Percentiles rank a stretch among this genome's conserved stretches.
phyloP scores from a whole-genome alignment of 805 yeast species.

The Metschnikowia borealis region DNA sequence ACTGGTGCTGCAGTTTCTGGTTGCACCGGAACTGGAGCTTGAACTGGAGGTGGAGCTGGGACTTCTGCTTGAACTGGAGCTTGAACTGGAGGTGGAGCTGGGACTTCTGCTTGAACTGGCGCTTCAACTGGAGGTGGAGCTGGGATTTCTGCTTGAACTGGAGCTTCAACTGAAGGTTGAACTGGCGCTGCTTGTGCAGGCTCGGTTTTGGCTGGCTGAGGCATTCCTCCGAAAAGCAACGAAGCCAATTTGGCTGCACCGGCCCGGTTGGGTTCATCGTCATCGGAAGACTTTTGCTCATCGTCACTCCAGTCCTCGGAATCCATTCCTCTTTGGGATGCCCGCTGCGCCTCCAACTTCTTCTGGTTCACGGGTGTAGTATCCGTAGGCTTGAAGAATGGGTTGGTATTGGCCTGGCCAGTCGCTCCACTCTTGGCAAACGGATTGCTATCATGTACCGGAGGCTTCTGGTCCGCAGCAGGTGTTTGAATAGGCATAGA shows the following conservation, averaged over 20 bases:
- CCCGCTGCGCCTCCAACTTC: slow-evolving; percentile 67
- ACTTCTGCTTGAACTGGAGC: not conserved
- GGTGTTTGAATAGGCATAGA: too few relatives aligned
- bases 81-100: not conserved
- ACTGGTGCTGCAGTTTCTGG: not conserved
- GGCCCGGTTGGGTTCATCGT: slow-evolving; percentile 44
- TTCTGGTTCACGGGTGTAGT: slow-evolving; percentile 45
- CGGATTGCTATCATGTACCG: slow-evolving; percentile 38
- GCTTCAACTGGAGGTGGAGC: not conserved
- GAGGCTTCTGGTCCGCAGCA: too few relatives aligned
- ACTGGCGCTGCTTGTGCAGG: not conserved
- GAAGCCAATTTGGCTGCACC: slow-evolving; percentile 58
- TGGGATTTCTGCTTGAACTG: not conserved
- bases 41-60: not conserved
- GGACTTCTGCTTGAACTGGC: not conserved
- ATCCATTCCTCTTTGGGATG: slow-evolving; percentile 58
- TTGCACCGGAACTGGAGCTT: not conserved
- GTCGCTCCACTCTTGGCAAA: slow-evolving; percentile 34
- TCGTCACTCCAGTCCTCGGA: slow-evolving; percentile 48
- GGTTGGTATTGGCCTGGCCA: slow-evolving; percentile 33
- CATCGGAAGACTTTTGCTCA: slow-evolving; percentile 43
- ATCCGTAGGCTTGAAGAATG: slow-evolving; percentile 53
- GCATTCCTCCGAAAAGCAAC: slow-evolving; percentile 49
- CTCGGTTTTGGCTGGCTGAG: slow-evolving; percentile 26
- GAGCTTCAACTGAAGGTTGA: not conserved